Conservation (phyloP, 176 grass and related monocot species). For the Luzula sylvatica region DNA sequence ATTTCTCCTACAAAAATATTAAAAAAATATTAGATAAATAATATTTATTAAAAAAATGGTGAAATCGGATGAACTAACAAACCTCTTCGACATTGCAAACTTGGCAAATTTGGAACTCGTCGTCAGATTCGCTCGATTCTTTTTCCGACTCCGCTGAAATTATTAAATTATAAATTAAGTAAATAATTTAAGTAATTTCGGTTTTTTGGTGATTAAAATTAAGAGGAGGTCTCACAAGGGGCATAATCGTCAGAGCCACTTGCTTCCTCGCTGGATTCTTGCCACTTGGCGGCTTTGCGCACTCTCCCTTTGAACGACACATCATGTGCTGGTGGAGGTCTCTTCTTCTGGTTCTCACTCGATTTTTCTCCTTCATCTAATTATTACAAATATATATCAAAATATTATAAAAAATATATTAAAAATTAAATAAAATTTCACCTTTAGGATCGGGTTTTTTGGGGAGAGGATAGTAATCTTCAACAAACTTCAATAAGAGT, state of each 20-base stretch:
- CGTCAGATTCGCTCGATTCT: conserved; percentile 83
- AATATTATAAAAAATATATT: neutral
- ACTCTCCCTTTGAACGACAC: conserved; percentile 83
- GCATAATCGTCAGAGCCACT: conserved; percentile 63
- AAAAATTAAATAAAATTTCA: neutral
- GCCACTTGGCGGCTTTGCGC: conserved; percentile 74
- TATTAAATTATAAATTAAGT: conserved; percentile 13
- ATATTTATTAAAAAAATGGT: conserved; percentile 13
- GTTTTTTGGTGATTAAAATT: neutral
- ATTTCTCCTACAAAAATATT: conserved; percentile 56
- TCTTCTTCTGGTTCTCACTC: conserved; percentile 68
- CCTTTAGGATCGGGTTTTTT: conserved; percentile 48
- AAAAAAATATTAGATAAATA: conserved; percentile 4
- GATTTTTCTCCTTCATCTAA: conserved; percentile 66
- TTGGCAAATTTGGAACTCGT: conserved; percentile 98
- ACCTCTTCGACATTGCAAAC: conserved; percentile 92
- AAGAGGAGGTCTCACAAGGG: conserved; percentile 51
- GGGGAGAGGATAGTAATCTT: conserved; percentile 93
- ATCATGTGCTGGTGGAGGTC: conserved; percentile 57
- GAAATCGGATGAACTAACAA: conserved; percentile 19
- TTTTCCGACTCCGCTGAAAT: conserved; percentile 87
- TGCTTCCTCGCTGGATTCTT: conserved; percentile 64
- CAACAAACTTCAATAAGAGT: conserved; percentile 87
- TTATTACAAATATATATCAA: conserved; percentile 6
- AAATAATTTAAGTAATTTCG: neutral